These are phyloP conservation scores for Apiospora malaysiana DNA, from an alignment of 2,329 filamentous ascomycete genomes.

Conservation along the genomic window DNA sequence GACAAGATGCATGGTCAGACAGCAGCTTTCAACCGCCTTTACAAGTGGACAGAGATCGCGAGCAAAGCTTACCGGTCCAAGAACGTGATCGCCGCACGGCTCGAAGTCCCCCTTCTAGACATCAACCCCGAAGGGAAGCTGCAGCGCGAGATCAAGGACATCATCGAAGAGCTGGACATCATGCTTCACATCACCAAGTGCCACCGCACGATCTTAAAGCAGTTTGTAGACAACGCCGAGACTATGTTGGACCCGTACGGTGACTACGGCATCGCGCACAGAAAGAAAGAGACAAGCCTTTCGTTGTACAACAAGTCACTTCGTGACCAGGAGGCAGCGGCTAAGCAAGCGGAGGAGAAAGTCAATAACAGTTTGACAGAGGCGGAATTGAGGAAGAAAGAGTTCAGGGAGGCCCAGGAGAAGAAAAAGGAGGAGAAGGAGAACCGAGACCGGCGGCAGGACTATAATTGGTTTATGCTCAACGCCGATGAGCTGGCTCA, in stretches of 20 bases:
- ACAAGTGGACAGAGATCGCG: conserved; percentile 43
- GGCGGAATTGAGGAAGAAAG: not conserved
- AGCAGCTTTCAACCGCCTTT: conserved; percentile 44
- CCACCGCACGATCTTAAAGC: conserved; percentile 42
- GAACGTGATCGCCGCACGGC: conserved; percentile 25
- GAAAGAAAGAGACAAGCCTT: not conserved
- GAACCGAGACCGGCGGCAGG: conserved; percentile 22
- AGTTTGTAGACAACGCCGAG: conserved; percentile 35
- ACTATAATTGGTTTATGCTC: conserved; percentile 35
- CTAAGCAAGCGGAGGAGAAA: not conserved
- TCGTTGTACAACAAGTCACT: not conserved
- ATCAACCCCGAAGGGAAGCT: conserved; percentile 51
- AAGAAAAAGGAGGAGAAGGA: not conserved
- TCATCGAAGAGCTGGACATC: conserved; percentile 54
- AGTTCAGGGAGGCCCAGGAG: not conserved
- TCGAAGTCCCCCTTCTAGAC: conserved; percentile 51
- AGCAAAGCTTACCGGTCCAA: conserved; percentile 25
- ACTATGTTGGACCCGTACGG: conserved; percentile 33
- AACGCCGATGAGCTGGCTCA: conserved; percentile 36
- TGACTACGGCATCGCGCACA: conserved; percentile 25
- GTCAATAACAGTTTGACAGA: not conserved
- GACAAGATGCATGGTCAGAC: conserved; percentile 45
- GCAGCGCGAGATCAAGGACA: conserved; percentile 52
- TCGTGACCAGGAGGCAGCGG: not conserved
- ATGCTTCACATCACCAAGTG: conserved; percentile 48